These are phyloP conservation scores for Sphaerostilbella broomeana DNA, from an alignment of 2,329 filamentous ascomycete species.

Conservation along the genomic window DNA sequence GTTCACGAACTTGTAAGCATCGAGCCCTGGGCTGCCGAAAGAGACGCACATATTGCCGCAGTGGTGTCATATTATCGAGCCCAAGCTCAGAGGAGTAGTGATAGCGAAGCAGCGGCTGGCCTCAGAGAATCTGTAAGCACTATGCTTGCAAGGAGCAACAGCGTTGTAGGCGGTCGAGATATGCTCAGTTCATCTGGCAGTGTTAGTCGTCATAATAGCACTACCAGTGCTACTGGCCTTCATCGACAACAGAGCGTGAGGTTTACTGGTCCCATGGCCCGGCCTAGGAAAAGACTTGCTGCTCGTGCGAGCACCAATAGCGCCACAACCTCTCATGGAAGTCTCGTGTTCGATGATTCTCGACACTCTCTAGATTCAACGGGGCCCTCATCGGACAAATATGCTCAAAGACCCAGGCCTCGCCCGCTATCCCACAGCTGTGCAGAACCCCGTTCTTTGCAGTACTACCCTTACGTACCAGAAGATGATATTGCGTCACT, in stretches of 20 bases:
- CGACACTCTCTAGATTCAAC: slow-evolving; percentile 1
- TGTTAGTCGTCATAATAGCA: slow-evolving; percentile 17
- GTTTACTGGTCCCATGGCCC: slow-evolving; percentile 36
- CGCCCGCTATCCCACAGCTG: neutral
- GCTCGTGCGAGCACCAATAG: slow-evolving; percentile 24
- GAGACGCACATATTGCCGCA: slow-evolving; percentile 58
- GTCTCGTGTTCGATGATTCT: neutral
- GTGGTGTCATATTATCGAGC: slow-evolving; percentile 52
- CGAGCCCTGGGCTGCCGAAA: slow-evolving; percentile 41
- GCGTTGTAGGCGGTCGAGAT: slow-evolving; percentile 15
- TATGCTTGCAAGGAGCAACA: slow-evolving; percentile 18
- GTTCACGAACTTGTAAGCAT: slow-evolving; percentile 41
- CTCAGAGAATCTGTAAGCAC: slow-evolving; percentile 21
- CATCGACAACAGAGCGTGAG: slow-evolving; percentile 49
- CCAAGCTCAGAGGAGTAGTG: slow-evolving; percentile 36
- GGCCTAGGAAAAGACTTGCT: slow-evolving; percentile 24
- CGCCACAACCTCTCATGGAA: neutral
- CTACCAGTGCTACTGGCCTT: slow-evolving; percentile 19
- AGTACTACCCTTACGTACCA: slow-evolving; percentile 38
- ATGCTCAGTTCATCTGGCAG: slow-evolving; percentile 14
- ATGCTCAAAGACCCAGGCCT: neutral
- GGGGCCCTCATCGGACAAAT: neutral
- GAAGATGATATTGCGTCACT: slow-evolving; percentile 43
- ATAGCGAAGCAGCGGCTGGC: slow-evolving; percentile 13
- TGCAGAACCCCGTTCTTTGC: slow-evolving; percentile 20